Evolutionary conservation across 805 yeast species (phyloP), one percentile per base, ranked within the genome.

Genomic region (Wickerhamomyces silvicola): DNA sequence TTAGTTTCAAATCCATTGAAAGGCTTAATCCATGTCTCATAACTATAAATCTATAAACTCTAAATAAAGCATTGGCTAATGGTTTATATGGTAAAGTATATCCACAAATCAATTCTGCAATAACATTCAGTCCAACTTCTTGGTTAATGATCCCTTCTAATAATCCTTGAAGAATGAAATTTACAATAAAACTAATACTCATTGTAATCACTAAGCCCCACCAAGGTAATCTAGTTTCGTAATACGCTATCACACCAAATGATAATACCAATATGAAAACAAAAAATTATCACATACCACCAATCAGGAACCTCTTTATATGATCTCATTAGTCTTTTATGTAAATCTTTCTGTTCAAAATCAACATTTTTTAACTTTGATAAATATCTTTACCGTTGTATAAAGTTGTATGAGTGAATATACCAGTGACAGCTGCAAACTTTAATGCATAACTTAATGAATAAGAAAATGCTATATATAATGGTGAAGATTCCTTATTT

Each of bases 241-340:
- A 62, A 4, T 45, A 47, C 30, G 60, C 50, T 11, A 59, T 54
- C 3, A 59, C 45, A 4, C 54, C 54, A 24, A 56, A 56, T 2
- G 58, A 54, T 11, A 57, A 29, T 2, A 46, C 59, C 6, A 54
- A 22, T 30, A 45, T 46, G 8, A 52, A 25, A 7, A 50, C 48
- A 22, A 54, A 58, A 8, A 54, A 25, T 64, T 7, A 41, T 31
- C 4, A 33, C 65, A 64, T 63, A 33, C 59, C 48, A 33, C 64
- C 56, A 75, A 42, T 76, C 81, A 1, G 94, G 92, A 15, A 78
- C 84, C 41, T 80, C 86, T 23, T 67, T 67, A 52, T 80, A 79
- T 33, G 54, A 59, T 27, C 43, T 49, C 75, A 72, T 74, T 45
- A 74, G 60, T 45, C 78, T 62, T 48, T 57, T 61, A 48, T 73